phyloP scores from a whole-genome alignment of 129 eudicot species.

The Deinandra increscens region DNA sequence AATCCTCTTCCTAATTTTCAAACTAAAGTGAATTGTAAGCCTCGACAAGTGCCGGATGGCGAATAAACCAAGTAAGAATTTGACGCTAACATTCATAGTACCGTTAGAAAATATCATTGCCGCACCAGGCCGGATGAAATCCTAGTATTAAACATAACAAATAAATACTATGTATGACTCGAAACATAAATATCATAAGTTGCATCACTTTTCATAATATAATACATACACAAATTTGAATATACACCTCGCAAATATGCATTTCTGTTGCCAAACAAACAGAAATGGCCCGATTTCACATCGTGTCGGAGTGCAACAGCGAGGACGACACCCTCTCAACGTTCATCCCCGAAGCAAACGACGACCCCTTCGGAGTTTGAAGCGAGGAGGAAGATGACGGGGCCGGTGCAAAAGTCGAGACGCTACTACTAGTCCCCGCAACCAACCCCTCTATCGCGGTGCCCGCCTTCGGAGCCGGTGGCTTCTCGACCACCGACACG shows the following conservation, averaged over 20 bases:
- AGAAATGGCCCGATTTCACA: slow-evolving; percentile 22
- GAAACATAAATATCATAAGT: too few species aligned
- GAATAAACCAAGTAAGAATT: too few species aligned
- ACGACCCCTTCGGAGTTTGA: slow-evolving; percentile 48
- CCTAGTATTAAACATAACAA: too few species aligned
- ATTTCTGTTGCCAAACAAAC: background rate
- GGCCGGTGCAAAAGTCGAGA: slow-evolving; percentile 63
- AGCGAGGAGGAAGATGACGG: slow-evolving; percentile 59
- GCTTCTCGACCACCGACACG: slow-evolving; percentile 55
- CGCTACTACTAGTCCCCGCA: slow-evolving; percentile 51
- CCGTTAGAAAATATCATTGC: too few species aligned
- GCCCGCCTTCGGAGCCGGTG: slow-evolving; percentile 71
- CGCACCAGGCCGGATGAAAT: too few species aligned
- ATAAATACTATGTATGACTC: too few species aligned
- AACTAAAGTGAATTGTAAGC: too few species aligned
- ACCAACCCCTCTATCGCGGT: slow-evolving; percentile 50
- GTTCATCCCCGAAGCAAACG: slow-evolving; percentile 55
- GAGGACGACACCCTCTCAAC: slow-evolving; percentile 56
- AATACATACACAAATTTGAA: slow-evolving; percentile 14
- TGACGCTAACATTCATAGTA: too few species aligned
- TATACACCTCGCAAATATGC: slow-evolving; percentile 6
- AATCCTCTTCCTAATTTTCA: too few species aligned
- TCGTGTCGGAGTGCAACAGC: slow-evolving; percentile 31
- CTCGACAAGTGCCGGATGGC: too few species aligned
- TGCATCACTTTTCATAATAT: background rate